Evolutionary conservation across 75 land plant genomes (phyloP).

Genomic region (Pinus tabuliformis): DNA sequence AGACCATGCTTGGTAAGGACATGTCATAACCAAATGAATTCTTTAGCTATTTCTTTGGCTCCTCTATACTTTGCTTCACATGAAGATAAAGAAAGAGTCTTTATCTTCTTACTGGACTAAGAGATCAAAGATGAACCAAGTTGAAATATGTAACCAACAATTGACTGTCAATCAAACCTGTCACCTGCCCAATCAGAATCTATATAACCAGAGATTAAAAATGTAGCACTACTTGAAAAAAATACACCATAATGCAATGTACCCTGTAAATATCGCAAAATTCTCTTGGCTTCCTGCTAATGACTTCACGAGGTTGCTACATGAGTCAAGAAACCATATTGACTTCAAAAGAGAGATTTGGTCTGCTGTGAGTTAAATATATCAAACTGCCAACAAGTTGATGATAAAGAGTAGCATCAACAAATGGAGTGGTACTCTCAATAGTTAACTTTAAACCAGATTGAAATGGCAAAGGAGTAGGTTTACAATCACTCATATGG

Average conservation of each 20-base stretch:
- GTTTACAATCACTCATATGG: background rate
- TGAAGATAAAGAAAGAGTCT: background rate
- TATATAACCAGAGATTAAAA: too few species aligned
- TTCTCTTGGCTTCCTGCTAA: background rate
- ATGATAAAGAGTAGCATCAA: too few species aligned
- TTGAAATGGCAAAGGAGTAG: background rate
- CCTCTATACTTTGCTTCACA: background rate
- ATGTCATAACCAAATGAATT: background rate
- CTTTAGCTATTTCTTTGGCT: background rate
- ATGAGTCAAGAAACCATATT: background rate
- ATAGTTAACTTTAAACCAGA: background rate
- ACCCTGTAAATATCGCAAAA: background rate
- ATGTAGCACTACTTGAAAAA: background rate
- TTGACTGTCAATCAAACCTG: background rate
- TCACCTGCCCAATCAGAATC: too few species aligned
- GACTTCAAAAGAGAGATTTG: background rate
- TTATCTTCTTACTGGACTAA: too few species aligned
- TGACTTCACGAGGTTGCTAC: background rate
- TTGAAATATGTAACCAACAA: background rate
- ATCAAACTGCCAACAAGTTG: too few species aligned
- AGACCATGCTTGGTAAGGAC: background rate
- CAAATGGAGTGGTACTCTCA: background rate
- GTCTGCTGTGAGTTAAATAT: too few species aligned
- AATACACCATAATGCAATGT: background rate
- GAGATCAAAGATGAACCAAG: background rate